Evolutionary conservation across 2,329 filamentous ascomycete species (phyloP).

Genomic region (Rhynchosporium secalis): DNA sequence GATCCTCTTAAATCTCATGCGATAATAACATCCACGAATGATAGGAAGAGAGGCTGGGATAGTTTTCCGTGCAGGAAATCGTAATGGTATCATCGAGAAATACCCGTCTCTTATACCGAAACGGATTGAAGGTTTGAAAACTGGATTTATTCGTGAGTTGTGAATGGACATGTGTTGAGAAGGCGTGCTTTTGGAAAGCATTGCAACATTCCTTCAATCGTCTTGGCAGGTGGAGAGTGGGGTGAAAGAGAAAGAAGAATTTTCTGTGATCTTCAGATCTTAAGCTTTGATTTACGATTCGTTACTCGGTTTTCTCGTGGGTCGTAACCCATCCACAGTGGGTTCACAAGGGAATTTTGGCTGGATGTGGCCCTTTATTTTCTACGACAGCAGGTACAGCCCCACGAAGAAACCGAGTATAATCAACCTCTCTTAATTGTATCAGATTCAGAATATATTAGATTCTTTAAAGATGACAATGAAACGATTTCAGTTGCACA

Average conservation of each 20-base stretch:
- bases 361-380: no score
- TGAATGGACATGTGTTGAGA: neutral
- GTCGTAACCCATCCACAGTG: no score
- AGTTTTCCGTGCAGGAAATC: neutral
- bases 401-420: no score
- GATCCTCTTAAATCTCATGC: neutral
- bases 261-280: no score
- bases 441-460: no score
- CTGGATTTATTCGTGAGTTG: neutral
- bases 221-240: neutral
- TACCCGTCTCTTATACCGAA: neutral
- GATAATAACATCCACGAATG: neutral
- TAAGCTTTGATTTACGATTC: no score
- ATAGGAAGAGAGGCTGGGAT: neutral
- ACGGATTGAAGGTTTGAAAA: neutral
- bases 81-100: neutral
- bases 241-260: neutral
- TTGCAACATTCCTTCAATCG: neutral
- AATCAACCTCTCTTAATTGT: no score
- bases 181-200: constrained; percentile 3
- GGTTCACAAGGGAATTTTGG: no score
- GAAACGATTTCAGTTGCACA: no score
- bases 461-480: no score
- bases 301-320: no score
- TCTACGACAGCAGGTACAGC: no score